These are phyloP conservation scores for Picochlorum costavermella DNA, from an alignment of 139 green algal genomes.

Conservation along the genomic window DNA sequence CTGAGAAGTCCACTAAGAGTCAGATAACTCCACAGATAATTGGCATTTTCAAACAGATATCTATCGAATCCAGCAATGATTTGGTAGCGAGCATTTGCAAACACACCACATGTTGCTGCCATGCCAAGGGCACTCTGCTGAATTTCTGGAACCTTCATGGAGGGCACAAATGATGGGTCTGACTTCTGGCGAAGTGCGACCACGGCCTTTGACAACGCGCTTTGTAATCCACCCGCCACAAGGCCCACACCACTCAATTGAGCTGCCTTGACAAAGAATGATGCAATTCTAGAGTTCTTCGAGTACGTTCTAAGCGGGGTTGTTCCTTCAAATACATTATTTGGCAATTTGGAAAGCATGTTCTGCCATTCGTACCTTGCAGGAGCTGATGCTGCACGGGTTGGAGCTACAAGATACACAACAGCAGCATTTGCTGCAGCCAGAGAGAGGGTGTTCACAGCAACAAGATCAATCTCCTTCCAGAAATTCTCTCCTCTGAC, in stretches of 20 bases:
- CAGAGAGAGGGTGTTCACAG: slow-evolving; percentile 77
- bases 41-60: slow-evolving; percentile 72
- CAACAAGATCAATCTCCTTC: slow-evolving; percentile 81
- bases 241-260: slow-evolving; percentile 84
- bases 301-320: slow-evolving; percentile 76
- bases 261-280: slow-evolving; percentile 70
- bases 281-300: slow-evolving; percentile 37
- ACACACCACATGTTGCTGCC: slow-evolving; percentile 68
- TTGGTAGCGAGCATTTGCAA: slow-evolving; percentile 87
- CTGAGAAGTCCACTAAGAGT: slow-evolving; percentile 24
- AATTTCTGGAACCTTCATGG: slow-evolving; percentile 58
- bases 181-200: slow-evolving; percentile 20
- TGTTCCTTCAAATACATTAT: slow-evolving; percentile 72
- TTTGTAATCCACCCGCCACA: slow-evolving; percentile 41
- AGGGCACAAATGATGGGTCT: slow-evolving; percentile 66
- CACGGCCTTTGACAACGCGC: slow-evolving; percentile 28
- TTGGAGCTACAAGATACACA: slow-evolving; percentile 82
- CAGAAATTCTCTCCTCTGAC: slow-evolving; percentile 54
- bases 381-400: slow-evolving; percentile 45
- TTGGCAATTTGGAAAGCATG: slow-evolving; percentile 54
- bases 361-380: slow-evolving; percentile 70
- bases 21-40: slow-evolving; percentile 69
- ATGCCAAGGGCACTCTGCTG: slow-evolving; percentile 56
- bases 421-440: slow-evolving; percentile 66
- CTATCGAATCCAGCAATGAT: slow-evolving; percentile 82